A percentile compares a stretch with the other conserved stretches of the same genome.
Evolutionary conservation across 345 rosid species (phyloP).

Genomic region (Brassica cretica): DNA sequence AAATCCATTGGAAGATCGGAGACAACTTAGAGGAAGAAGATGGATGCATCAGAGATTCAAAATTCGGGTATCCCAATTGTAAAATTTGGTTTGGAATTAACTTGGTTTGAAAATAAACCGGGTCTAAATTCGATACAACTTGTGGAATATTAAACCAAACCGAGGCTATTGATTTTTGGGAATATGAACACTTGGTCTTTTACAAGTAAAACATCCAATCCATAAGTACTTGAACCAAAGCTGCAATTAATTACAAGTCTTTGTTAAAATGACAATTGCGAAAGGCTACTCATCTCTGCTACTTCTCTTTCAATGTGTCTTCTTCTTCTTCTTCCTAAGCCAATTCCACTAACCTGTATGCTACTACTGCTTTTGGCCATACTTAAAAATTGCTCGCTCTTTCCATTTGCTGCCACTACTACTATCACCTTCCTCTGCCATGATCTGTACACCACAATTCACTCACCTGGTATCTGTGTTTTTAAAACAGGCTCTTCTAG

Average conservation of each 20-base stretch:
- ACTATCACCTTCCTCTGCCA: not conserved
- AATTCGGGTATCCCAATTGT: not conserved
- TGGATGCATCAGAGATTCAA: not conserved
- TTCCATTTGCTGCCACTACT: not conserved
- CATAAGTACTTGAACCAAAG: not conserved
- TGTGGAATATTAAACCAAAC: not conserved
- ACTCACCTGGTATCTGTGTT: not conserved
- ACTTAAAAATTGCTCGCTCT: not conserved
- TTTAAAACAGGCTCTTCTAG: not conserved
- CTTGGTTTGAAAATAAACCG: not conserved
- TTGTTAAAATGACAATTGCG: not conserved
- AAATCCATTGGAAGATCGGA: not conserved
- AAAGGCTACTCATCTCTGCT: not conserved
- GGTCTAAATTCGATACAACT: not conserved
- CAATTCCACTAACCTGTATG: not conserved
- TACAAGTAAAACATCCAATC: not conserved
- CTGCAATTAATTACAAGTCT: not conserved
- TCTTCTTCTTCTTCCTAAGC: not conserved
- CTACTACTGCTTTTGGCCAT: not conserved
- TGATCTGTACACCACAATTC: constrained; percentile 5
- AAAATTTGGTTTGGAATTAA: not conserved
- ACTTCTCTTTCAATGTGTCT: not conserved
- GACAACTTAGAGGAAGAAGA: not conserved
- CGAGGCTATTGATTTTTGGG: not conserved
- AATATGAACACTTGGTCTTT: not conserved